Evolutionary conservation across 257 asterid species (phyloP), one percentile per base, ranked within the genome.

Genomic region (Buddleja alternifolia): DNA sequence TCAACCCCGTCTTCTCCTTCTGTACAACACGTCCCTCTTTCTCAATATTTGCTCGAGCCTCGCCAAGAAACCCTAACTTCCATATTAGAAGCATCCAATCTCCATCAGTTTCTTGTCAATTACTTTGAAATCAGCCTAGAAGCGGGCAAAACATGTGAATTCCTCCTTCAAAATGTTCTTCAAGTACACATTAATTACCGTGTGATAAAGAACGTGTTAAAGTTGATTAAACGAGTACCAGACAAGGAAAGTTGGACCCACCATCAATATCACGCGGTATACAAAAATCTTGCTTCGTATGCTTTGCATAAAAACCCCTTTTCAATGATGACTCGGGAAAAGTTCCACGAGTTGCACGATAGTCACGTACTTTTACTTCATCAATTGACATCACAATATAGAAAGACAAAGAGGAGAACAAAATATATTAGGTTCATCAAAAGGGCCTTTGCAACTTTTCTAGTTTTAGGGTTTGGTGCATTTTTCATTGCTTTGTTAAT

Each of bases 131-230:
- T 66, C 0, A 84, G 84, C 78, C 73, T 71, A 8, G 85, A 89
- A 76, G 96, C 93, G 0, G 65, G 84, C 74, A 66, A 34, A 67
- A 66, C 75, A n/a, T 89, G 91, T 10, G 95, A 89, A 66, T 74
- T 63, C 16, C 58, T 89, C 20, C 86, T 87, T 65, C 73, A 59
- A 17, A 78, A 76, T 14, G 62, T 83, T 45, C 78, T 70, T 1
- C 84, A 82, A 75, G 63, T 77, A 0, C 82, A 82, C 24, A n/a
- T 39, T 4, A 71, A 80, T 55, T 74, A 81, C 37, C 61, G 68
- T 24, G 15, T 68, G 7, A 77, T 85, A 7, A 56, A 54, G 41
- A 72, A 68, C 20, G 75, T 73, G 17, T 55, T 77, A 4, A 69
- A 66, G 45, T 60, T 76, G 46, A 20, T 79, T 29, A 41, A 76